Conservation (phyloP, 176 grass and related monocot genomes). For the Carex parvula region DNA sequence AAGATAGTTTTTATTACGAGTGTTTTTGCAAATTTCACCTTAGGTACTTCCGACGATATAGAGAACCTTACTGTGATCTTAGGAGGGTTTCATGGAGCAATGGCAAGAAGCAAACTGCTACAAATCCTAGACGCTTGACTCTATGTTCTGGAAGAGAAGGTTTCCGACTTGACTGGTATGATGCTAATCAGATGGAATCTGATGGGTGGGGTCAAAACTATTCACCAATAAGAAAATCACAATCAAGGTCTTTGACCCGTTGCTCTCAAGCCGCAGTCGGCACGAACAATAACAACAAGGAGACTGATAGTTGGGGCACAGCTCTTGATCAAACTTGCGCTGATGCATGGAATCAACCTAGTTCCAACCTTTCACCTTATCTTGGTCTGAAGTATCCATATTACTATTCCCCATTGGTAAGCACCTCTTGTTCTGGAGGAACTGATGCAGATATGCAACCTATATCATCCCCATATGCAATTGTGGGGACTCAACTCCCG, state of each 20-base stretch:
- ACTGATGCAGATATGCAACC: neutral
- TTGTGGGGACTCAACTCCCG: too few relatives aligned
- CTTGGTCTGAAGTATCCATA: neutral
- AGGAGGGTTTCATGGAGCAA: too few relatives aligned
- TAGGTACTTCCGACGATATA: too few relatives aligned
- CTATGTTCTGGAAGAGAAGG: neutral
- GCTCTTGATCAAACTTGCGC: neutral
- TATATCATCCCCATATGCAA: neutral
- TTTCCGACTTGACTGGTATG: neutral
- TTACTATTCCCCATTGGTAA: neutral
- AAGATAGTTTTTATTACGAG: neutral
- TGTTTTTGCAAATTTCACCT: neutral
- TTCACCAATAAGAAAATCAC: neutral
- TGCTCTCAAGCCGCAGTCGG: neutral
- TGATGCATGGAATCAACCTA: slow-evolving; percentile 4
- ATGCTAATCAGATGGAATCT: slow-evolving; percentile 1
- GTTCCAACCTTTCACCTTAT: neutral
- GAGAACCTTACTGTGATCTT: too few relatives aligned
- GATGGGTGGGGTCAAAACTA: neutral
- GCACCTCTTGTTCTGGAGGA: too few relatives aligned
- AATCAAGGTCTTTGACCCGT: neutral
- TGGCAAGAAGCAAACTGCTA: neutral
- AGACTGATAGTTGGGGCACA: neutral
- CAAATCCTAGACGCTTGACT: neutral
- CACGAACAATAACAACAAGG: neutral